These are phyloP conservation scores for Ascosphaera pollenicola DNA, from an alignment of 2,329 filamentous ascomycete genomes.

Conservation along the genomic window DNA sequence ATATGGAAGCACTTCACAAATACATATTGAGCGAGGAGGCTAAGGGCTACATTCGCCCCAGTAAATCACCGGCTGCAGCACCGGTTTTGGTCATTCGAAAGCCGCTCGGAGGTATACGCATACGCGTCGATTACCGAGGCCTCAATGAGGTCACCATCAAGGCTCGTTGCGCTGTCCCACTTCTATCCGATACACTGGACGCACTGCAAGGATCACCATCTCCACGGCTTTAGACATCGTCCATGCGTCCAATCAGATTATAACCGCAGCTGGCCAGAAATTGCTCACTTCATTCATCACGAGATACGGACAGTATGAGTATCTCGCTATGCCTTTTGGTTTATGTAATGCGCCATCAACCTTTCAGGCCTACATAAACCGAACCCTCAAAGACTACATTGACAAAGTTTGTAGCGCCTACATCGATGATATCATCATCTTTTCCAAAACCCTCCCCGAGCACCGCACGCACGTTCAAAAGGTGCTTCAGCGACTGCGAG, in stretches of 20 bases:
- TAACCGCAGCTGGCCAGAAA: conserved; percentile 1
- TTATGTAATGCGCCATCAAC: conserved; percentile 5
- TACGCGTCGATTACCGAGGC: conserved; percentile 16
- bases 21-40: conserved; percentile 4
- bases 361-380: conserved; percentile 7
- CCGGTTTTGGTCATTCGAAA: conserved; percentile 15
- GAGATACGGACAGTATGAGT: conserved; percentile 6
- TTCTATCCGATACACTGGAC: conserved; percentile 13
- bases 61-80: conserved; percentile 4
- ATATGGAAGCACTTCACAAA: no score
- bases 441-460: neutral
- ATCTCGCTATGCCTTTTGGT: conserved; percentile 7
- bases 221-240: conserved; percentile 15
- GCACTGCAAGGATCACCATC: conserved; percentile 7
- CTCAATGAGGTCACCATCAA: conserved; percentile 17
- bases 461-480: neutral
- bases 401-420: neutral
- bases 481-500: no score
- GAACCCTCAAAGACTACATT: no score
- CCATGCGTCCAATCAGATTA: conserved; percentile 13
- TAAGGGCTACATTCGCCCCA: conserved; percentile 7
- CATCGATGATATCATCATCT: conserved; percentile 2
- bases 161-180: conserved; percentile 12
- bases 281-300: conserved; percentile 7
- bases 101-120: conserved; percentile 8